A percentile compares a stretch with the other conserved stretches of the same genome.
phyloP scores from a whole-genome alignment of 305 asterid genomes.

The Rubia peregrina region DNA sequence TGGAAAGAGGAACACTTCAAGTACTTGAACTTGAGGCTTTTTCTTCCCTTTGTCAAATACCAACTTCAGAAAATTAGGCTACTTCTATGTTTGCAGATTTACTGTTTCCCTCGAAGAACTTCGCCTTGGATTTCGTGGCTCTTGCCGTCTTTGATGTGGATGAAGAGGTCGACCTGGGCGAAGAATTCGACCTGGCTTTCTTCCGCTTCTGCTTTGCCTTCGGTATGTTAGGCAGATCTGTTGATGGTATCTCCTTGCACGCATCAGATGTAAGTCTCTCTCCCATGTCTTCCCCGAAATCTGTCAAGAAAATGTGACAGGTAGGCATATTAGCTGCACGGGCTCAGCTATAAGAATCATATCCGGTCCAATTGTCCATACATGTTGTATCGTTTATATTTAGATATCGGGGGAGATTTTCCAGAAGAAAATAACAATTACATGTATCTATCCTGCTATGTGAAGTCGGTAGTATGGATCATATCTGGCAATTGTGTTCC shows the following conservation, averaged over 20 bases:
- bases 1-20: conserved; percentile 12
- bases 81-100: conserved; percentile 51
- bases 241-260: conserved; percentile 28
- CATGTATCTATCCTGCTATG: background rate
- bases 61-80: conserved; percentile 30
- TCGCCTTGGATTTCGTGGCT: conserved; percentile 23
- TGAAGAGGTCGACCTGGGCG: conserved; percentile 30
- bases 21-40: background rate
- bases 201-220: conserved; percentile 56
- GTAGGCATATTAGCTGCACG: background rate
- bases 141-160: conserved; percentile 26
- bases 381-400: background rate
- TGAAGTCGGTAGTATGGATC: no score
- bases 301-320: conserved; percentile 19
- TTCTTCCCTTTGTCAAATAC: conserved; percentile 6
- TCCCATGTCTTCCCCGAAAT: conserved; percentile 38
- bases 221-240: conserved; percentile 30
- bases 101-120: conserved; percentile 37
- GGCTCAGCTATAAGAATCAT: background rate
- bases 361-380: background rate
- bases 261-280: conserved; percentile 40
- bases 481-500: background rate
- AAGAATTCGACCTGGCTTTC: conserved; percentile 35
- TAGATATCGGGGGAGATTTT: background rate
- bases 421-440: background rate